Base-by-base conservation (phyloP, 352 stramenopile genomes). In the Phytophthora sp. region DNA sequence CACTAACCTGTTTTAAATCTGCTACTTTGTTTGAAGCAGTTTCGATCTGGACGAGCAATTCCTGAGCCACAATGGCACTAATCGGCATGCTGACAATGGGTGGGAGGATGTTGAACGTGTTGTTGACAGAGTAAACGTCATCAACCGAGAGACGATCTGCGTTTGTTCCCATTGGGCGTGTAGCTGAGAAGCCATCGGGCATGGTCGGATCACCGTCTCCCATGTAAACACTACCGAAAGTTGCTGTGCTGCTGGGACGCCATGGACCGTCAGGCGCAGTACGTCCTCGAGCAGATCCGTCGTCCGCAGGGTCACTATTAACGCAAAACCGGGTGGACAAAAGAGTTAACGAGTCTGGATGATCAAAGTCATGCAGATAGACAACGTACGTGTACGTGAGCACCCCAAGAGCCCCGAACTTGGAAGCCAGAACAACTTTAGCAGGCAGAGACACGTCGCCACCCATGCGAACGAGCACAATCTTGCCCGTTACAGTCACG, bases 81-180 rank as follows among this genome's bases (percentile, higher is more conserved):
- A 94, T 77, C 1, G 85, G 84, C 73, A 94, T 86, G 53, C 79
- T 92, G 29, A 86, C 66, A 69, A 95, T 74, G 11, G 69, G 61
- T n/a, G 86, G 82, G 13, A 95, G 60, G 56, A 92, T 76, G 70
- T 91, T 91, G 73, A 89, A 91, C 18, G 84, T 93, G 78, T 95
- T 95, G 73, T 89, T 85, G 21, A 58, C 59, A 11, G 83, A 93
- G 57, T 91, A 95, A 24, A 95, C 73, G 29, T 93, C 79, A 27
- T 95, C 84, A 4, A 89, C 76, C 1, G 82, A 81, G 63, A 93
- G 81, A 33, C 87, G 85, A 49, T 94, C 86, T 1, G 84, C 71
- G 5, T 63, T 71, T 16, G 52, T 66, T 12, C 64, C 69, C 52
- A 57, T 63, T 6, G 66, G 53, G 2, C 50, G 50, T 7, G 73